Evolutionary conservation across 768 basidiomycete genomes (phyloP).

Genomic region (Suillus subalutaceus): DNA sequence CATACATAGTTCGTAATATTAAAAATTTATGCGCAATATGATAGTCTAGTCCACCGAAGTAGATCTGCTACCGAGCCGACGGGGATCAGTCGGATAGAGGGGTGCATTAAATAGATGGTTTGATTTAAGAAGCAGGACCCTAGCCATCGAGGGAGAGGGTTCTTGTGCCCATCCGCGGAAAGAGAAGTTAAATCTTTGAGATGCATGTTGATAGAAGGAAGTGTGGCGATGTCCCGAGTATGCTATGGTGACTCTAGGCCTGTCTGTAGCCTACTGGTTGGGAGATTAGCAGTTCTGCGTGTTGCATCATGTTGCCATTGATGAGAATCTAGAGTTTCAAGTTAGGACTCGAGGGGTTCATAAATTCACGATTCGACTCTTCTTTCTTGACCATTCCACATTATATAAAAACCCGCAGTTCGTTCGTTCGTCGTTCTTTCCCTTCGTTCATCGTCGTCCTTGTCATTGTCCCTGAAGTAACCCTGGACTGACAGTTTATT

Average conservation of each 20-base stretch:
- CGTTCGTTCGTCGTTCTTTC: neutral
- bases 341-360: neutral
- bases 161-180: constrained; percentile 2
- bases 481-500: constrained; percentile 2
- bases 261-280: too few relatives aligned
- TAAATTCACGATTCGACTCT: neutral
- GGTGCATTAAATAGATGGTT: neutral
- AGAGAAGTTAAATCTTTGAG: neutral
- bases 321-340: constrained; percentile 2
- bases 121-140: constrained; percentile 3
- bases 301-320: constrained; percentile 6
- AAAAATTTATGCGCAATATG: constrained; percentile 20
- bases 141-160: neutral
- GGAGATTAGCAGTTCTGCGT: neutral
- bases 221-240: neutral
- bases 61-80: neutral
- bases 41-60: neutral
- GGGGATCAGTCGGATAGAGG: neutral
- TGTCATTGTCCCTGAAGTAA: neutral
- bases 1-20: constrained; percentile 18
- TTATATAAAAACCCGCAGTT: neutral
- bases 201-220: constrained; percentile 1
- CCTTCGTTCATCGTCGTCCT: neutral
- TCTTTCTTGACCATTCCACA: constrained; percentile 1
- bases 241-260: constrained; percentile 3